Conservation (phyloP, 306 rosid genomes). For the Gillenia trifoliata region DNA sequence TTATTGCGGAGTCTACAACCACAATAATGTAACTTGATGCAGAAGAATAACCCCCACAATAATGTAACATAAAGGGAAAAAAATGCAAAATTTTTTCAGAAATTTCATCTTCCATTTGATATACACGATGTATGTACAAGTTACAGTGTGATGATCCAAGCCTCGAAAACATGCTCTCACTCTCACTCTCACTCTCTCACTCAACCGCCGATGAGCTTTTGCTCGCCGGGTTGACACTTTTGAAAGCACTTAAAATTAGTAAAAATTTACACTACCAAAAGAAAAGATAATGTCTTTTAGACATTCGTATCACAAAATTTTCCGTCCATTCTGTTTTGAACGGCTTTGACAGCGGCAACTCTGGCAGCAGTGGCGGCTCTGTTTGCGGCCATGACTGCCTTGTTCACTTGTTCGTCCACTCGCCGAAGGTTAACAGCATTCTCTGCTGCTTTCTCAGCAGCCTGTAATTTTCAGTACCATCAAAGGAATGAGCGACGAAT, state of each 20-base stretch:
- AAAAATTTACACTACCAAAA: constrained; percentile 58
- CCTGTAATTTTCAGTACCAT: constrained; percentile 41
- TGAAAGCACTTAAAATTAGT: constrained; percentile 49
- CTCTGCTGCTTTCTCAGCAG: constrained; percentile 75
- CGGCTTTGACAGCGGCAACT: constrained; percentile 98
- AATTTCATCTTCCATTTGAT: constrained; percentile 52
- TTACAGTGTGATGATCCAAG: constrained; percentile 53
- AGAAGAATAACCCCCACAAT: constrained; percentile 19
- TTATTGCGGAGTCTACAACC: constrained; percentile 26
- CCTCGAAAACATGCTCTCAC: constrained; percentile 26
- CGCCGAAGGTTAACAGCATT: constrained; percentile 57
- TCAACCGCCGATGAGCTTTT: constrained; percentile 71
- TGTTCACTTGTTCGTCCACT: constrained; percentile 75
- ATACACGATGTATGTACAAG: constrained; percentile 68
- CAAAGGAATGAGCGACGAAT: not conserved
- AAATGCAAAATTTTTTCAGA: not conserved
- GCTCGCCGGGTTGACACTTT: constrained; percentile 65
- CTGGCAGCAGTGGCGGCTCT: constrained; percentile 92
- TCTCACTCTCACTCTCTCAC: not conserved
- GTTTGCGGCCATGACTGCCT: constrained; percentile 75
- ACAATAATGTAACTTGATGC: constrained; percentile 21
- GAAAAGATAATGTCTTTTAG: constrained; percentile 28
- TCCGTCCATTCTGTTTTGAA: constrained; percentile 90
- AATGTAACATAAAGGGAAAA: not conserved
- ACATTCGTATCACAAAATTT: constrained; percentile 68